Evolutionary conservation across 1,284 basidiomycete genomes (phyloP).

Genomic region (Pyrrhoderma lamaoense): DNA sequence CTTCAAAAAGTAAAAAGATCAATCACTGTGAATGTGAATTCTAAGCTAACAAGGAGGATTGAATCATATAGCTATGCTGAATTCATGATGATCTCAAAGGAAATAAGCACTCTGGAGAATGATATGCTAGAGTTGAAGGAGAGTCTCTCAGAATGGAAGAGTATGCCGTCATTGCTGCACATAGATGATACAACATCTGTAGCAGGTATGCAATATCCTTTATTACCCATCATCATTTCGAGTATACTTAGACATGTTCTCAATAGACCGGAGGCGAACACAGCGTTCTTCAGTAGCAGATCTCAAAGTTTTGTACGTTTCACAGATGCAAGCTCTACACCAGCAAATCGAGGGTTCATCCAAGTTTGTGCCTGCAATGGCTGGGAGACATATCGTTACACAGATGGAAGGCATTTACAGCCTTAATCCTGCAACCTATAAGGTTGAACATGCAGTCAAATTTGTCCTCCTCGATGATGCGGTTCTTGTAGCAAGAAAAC

Average conservation of each 20-base stretch:
- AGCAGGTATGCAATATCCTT: constrained; percentile 33
- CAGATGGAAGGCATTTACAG: constrained; percentile 83
- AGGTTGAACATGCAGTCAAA: constrained; percentile 79
- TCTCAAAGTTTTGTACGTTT: constrained; percentile 87
- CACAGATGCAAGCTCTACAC: constrained; percentile 89
- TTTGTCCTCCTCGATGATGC: constrained; percentile 91
- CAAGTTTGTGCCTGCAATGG: constrained; percentile 86
- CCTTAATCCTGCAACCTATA: constrained; percentile 94
- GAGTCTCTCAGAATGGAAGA: constrained; percentile 89
- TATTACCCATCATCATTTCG: neutral
- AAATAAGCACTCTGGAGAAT: constrained; percentile 93
- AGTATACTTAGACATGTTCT: neutral
- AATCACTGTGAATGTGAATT: neutral
- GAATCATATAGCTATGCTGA: constrained; percentile 72
- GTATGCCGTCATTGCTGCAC: constrained; percentile 87
- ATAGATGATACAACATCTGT: constrained; percentile 70
- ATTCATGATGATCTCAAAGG: constrained; percentile 95
- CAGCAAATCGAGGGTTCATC: constrained; percentile 92
- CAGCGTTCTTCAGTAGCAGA: constrained; percentile 89
- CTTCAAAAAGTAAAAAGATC: constrained; percentile 71
- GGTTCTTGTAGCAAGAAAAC: constrained; percentile 75
- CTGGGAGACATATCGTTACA: constrained; percentile 85
- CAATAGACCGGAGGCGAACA: constrained; percentile 48
- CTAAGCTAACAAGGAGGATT: constrained; percentile 7
- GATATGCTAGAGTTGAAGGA: constrained; percentile 98